Conservation (phyloP, 1,284 basidiomycete genomes). For the Sporisorium graminicola region DNA sequence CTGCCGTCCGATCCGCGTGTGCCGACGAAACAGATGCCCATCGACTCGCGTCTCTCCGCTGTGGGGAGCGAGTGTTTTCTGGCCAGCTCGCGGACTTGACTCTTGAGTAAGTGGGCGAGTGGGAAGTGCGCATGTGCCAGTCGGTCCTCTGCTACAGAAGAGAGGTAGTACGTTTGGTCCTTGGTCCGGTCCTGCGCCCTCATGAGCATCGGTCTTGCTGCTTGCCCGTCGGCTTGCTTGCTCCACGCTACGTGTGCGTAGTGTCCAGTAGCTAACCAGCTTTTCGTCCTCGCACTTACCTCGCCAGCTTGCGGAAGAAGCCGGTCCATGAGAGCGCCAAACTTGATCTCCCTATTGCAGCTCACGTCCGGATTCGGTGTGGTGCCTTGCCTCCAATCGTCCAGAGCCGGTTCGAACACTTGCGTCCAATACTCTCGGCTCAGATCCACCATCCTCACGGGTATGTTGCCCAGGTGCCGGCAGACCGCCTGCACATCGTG, state of each 20-base stretch:
- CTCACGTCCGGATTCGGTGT: constrained; percentile 91
- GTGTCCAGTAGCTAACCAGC: constrained; percentile 87
- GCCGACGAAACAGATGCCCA: constrained; percentile 97
- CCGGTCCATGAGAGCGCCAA: constrained; percentile 82
- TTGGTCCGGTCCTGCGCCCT: constrained; percentile 73
- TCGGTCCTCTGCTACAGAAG: constrained; percentile 68
- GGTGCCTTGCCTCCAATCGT: constrained; percentile 69
- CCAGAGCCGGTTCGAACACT: constrained; percentile 64
- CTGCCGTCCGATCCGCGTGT: constrained; percentile 69
- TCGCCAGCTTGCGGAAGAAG: constrained; percentile 8
- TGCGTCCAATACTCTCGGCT: constrained; percentile 62
- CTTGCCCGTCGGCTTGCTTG: background rate
- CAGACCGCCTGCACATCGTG: constrained; percentile 87
- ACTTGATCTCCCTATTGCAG: constrained; percentile 95
- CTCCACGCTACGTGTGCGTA: constrained; percentile 80
- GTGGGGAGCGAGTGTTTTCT: constrained; percentile 78
- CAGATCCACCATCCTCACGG: constrained; percentile 69
- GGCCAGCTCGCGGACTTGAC: constrained; percentile 84
- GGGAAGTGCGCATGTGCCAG: constrained; percentile 77
- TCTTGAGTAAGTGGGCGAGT: constrained; percentile 59
- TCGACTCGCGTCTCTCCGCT: constrained; percentile 84
- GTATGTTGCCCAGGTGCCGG: constrained; percentile 76
- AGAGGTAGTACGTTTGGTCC: constrained; percentile 95
- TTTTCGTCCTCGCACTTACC: constrained; percentile 1
- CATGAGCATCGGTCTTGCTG: constrained; percentile 35